Base-by-base conservation (phyloP, 192 early-diverging fungal genomes). In the Dispira parvispora region DNA sequence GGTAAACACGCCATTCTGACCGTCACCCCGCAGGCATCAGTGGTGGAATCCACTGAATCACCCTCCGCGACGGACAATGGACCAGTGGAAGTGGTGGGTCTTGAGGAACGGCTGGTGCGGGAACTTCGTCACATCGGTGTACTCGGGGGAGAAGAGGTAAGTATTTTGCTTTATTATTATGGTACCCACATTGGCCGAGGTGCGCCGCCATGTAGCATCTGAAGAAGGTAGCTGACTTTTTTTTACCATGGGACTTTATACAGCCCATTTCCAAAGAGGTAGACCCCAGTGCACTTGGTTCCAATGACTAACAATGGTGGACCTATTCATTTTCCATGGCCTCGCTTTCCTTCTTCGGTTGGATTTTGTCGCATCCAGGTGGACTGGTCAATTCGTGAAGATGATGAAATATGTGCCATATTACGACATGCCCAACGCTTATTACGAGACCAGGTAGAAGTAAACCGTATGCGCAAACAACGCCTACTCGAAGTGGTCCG, bases 41-140 rank as follows among this genome's bases (percentile, higher is more conserved):
- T 23, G 11, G 64, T 42, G 11, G 66, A 64, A 14, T 25, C 43
- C n/a, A 38, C 3, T 12, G 43, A 42, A 46, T 20, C 25, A 14
- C 43, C n/a, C 21, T 43, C 16, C n/a, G 66, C 45, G 11, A 62
- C 46, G 23, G 60, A 25, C 28, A 32, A 13, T 28, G 61, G 47
- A 13, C 32, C 18, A 55, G 62, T 53, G 38, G 86, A 91, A 45
- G 69, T 78, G 44, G 69, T 75, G 21, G 77, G 80, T 20, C 78
- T 94, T 45, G 94, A 96, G 60, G 87, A 92, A 43, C 71, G 89
- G 12, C 68, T 97, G 45, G 84, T 81, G 69, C 80, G 80, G 25
- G 94, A 97, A 69, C 69, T 97, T 62, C 73, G 77, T 61, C 84
- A 85, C 69, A 80, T 94, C 68, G 92, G 91, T 14, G 73, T 97